Conservation (phyloP, 2,329 filamentous ascomycete species). For the Phialophora verrucosa region DNA sequence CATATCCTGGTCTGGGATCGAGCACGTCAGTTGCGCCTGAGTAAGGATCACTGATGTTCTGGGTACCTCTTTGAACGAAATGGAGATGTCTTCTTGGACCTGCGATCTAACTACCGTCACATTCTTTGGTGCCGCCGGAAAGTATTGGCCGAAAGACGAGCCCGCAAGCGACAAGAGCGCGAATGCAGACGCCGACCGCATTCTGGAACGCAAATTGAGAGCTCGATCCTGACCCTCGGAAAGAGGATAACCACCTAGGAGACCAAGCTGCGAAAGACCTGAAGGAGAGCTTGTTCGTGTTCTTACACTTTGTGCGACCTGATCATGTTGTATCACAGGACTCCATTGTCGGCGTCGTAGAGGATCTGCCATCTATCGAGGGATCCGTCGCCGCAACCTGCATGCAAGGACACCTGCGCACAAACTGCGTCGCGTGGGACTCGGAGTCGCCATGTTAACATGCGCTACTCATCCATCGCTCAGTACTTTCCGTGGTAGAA, state of each 20-base stretch:
- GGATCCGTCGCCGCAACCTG: background rate
- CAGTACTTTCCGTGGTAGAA: background rate
- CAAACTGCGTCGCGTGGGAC: background rate
- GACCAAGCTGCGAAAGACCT: background rate
- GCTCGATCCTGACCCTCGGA: background rate
- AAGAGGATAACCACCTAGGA: background rate
- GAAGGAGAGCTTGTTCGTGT: background rate
- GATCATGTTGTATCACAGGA: background rate
- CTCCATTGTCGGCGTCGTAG: background rate
- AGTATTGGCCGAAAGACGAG: slow-evolving; percentile 37
- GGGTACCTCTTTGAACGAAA: slow-evolving; percentile 54
- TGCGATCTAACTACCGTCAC: slow-evolving; percentile 51
- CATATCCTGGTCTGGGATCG: slow-evolving; percentile 55
- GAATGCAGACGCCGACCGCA: background rate
- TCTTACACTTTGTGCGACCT: background rate
- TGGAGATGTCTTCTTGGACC: slow-evolving; percentile 50
- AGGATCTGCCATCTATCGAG: background rate
- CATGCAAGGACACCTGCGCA: background rate
- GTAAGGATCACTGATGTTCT: background rate
- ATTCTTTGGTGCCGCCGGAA: slow-evolving; percentile 51
- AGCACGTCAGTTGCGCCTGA: background rate
- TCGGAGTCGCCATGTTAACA: background rate
- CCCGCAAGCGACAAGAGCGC: background rate
- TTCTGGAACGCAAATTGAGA: background rate
- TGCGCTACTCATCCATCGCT: background rate